Conservation (phyloP, 1,284 basidiomycete genomes). For the Polyporus tsugae region DNA sequence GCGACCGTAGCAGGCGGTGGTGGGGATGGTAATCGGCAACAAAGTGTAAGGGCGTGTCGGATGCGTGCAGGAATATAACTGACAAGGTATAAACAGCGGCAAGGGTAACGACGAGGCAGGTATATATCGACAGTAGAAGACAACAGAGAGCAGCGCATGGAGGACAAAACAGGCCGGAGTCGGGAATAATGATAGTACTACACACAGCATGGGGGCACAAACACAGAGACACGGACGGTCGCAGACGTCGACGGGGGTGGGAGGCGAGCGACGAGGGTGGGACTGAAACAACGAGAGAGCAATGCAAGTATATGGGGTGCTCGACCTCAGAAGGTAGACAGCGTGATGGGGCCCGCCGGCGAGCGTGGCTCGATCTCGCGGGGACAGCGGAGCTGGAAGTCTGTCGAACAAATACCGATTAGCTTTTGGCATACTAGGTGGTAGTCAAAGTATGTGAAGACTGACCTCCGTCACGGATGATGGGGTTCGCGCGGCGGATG, state of each 20-base stretch:
- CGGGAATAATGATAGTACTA: conserved; percentile 31
- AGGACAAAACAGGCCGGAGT: conserved; percentile 23
- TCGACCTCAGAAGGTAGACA: conserved; percentile 57
- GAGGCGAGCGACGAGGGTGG: not conserved
- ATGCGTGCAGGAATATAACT: conserved; percentile 9
- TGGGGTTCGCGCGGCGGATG: conserved; percentile 59
- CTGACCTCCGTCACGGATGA: conserved; percentile 68
- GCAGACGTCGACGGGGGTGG: not conserved
- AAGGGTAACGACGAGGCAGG: conserved; percentile 31
- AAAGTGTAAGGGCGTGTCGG: not conserved
- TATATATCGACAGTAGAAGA: conserved; percentile 33
- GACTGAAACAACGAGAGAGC: conserved; percentile 11
- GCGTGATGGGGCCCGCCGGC: conserved; percentile 45
- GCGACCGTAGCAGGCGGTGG: not conserved
- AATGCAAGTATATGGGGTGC: conserved; percentile 1
- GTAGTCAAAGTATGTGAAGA: conserved; percentile 21
- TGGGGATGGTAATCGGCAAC: conserved; percentile 1
- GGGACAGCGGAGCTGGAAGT: conserved; percentile 69
- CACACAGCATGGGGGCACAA: conserved; percentile 31
- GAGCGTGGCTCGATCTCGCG: conserved; percentile 51
- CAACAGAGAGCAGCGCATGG: conserved; percentile 20
- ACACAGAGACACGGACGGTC: conserved; percentile 19
- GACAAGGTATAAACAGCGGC: conserved; percentile 32
- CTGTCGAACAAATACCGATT: conserved; percentile 40
- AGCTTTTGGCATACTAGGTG: not conserved